Base-by-base conservation (phyloP, 208 protist genomes). In the Acanthamoeba royreba region DNA sequence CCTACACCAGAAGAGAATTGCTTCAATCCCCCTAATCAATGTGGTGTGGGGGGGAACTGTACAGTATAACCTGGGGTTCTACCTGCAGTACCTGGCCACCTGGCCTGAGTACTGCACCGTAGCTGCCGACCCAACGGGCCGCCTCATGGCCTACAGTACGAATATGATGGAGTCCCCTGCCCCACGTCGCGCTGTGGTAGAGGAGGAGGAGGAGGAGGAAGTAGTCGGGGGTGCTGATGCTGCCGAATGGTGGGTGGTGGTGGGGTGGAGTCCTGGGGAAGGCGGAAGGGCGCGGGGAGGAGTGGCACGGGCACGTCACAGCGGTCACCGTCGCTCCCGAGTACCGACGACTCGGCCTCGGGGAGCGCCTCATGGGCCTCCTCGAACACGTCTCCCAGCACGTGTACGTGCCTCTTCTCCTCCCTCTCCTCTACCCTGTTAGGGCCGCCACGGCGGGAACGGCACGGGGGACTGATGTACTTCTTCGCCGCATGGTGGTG, bases 231-330 rank as follows among this genome's bases (percentile, higher is more conserved):
- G 45, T 25, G 55, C 55, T 63, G 55, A n/a, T 55, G 49, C 49
- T 61, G 22, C 35, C 42, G 35, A 17, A 38, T 22, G n/a, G n/a
- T n/a, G n/a, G n/a, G n/a, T n/a, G n/a, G n/a, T n/a, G n/a, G n/a
- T n/a, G n/a, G n/a, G n/a, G n/a, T n/a, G n/a, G n/a, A 97, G 92
- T 95, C 63, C 52, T 99, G 55, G 99, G 99, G 17, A 99, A 99
- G 96, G 98, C 97, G 40, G 99, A 99, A 94, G 99, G 98, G 9
- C 74, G 97, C 33, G 98, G 97, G 9, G 97, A 99, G 74, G 96
- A 99, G 63, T 99, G 98, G 96, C 99, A 99, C 96, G 99, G 99
- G 1, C 99, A 99, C 95, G 98, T 99, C 17, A 99, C 99, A 11
- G 99, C 99, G 9, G 96, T 99, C 1, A 99, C 99, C 0, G 99